Evolutionary conservation across 176 grass and related monocot species (phyloP), one percentile per base, ranked within the genome.

Genomic region (Cenchrus americanus): DNA sequence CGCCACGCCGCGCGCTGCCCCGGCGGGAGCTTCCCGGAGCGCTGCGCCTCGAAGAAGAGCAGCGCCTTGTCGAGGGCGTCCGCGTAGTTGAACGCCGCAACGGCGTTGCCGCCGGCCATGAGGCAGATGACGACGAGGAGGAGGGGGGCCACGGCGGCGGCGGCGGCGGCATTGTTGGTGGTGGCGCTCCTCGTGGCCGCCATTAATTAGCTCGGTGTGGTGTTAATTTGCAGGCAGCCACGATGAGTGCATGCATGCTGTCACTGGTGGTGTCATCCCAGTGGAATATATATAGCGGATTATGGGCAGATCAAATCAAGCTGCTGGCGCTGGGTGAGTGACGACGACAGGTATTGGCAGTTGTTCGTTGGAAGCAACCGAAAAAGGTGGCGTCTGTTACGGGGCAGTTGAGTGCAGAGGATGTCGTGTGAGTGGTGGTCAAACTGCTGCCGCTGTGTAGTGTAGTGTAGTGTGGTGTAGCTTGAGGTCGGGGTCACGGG

Each of bases 41-140:
- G 69, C 63, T 95, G 93, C 14, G 71, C 90, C 77, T 95, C 79
- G 55, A 95, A 92, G 81, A 95, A 95, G 59, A 92, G 86, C 59
- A 95, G 40, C 0, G 90, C 84, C 83, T 95, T 95, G 78, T 83
- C 79, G 1, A 90, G 85, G 0, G 90, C 90, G 65, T 92, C 93
- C 1, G 80, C 79, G 79, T 95, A 95, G 86, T 95, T 80, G 60
- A 89, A 75, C 68, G 86, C 84, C 2, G 59, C 60, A 5, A 46
- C 68, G 2, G 15, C 14, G 24, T 14, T 23, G 14, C 5, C 22
- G 34, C 8, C 32, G 15, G 65, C 5, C 9, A 17, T 8, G n/a
- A 92, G 81, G 10, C 27, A 84, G 23, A 87, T 13, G 30, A 55
- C 19, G 23, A 27, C 17, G 60, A 51, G 37, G 70, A 37, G 34